Evolutionary conservation across 148 eudicot genomes (phyloP).

Genomic region (Rhododendron vialii): DNA sequence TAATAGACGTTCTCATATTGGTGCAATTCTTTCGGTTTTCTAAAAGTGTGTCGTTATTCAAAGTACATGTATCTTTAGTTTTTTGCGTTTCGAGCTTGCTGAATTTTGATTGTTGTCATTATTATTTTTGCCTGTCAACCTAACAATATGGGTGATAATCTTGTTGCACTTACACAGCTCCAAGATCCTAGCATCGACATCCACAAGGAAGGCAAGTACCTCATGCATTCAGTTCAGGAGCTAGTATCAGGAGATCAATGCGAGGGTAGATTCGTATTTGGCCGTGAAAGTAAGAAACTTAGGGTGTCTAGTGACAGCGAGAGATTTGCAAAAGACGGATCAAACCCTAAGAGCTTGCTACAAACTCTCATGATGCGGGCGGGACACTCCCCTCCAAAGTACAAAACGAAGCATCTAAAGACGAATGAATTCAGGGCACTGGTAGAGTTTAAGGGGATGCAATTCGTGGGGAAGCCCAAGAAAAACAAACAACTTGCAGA

Average conservation of each 20-base stretch:
- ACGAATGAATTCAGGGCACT: slow-evolving; percentile 91
- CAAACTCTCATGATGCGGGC: slow-evolving; percentile 98
- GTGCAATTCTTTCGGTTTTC: background rate
- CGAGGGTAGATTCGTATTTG: slow-evolving; percentile 92
- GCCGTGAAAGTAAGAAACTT: slow-evolving; percentile 73
- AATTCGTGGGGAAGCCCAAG: slow-evolving; percentile 95
- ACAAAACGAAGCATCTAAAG: slow-evolving; percentile 90
- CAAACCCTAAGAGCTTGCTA: slow-evolving; percentile 89
- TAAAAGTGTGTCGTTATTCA: background rate
- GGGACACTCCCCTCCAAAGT: slow-evolving; percentile 93
- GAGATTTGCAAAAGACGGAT: slow-evolving; percentile 74
- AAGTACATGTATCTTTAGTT: background rate
- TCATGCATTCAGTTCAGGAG: slow-evolving; percentile 90
- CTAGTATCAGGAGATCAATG: slow-evolving; percentile 85
- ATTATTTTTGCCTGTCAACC: background rate
- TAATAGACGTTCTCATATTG: background rate
- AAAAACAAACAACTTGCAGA: slow-evolving; percentile 83
- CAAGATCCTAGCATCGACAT: slow-evolving; percentile 74
- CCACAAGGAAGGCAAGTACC: slow-evolving; percentile 83
- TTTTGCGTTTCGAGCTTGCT: background rate
- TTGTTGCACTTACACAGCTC: slow-evolving; percentile 52
- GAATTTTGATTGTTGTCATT: background rate
- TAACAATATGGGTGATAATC: slow-evolving; percentile 1
- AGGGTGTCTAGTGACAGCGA: slow-evolving; percentile 45
- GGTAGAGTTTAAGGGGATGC: slow-evolving; percentile 98